phyloP scores from a whole-genome alignment of 2,329 filamentous ascomycete genomes.

The Exophiala oligosperma region DNA sequence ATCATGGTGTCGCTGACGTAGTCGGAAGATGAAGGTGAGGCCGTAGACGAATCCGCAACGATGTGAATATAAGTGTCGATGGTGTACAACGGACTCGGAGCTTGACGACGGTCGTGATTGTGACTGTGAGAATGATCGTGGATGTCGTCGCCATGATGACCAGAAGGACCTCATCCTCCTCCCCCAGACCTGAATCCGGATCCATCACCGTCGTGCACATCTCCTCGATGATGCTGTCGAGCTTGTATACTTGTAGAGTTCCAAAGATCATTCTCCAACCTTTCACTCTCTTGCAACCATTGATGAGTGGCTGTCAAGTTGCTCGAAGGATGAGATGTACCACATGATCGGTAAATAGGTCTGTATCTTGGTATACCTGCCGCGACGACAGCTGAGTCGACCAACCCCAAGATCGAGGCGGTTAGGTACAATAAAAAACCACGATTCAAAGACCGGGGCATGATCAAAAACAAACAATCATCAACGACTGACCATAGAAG shows the following conservation, averaged over 20 bases:
- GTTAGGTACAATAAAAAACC: neutral
- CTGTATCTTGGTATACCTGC: slow-evolving; percentile 17
- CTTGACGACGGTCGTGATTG: slow-evolving; percentile 11
- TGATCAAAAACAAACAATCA: too few species aligned
- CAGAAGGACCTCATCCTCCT: too few species aligned
- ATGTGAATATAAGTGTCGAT: slow-evolving; percentile 45
- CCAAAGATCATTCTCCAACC: slow-evolving; percentile 24
- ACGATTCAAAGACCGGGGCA: too few species aligned
- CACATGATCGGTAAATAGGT: slow-evolving; percentile 18
- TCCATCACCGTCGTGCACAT: too few species aligned
- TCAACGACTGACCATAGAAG: too few species aligned
- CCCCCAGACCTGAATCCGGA: too few species aligned
- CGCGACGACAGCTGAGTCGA: neutral
- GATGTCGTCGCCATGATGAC: too few species aligned
- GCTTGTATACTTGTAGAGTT: slow-evolving; percentile 12
- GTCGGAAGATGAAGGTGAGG: slow-evolving; percentile 5
- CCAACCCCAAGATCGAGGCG: neutral
- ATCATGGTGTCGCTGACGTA: slow-evolving; percentile 24
- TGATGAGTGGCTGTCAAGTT: slow-evolving; percentile 20
- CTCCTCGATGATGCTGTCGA: neutral
- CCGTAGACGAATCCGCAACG: slow-evolving; percentile 34
- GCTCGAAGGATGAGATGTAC: slow-evolving; percentile 13
- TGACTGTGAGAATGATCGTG: too few species aligned
- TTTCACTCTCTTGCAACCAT: slow-evolving; percentile 19
- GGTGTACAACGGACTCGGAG: slow-evolving; percentile 9